phyloP scores from a whole-genome alignment of 106 monocot genomes.

The Platanthera guangdongensis region DNA sequence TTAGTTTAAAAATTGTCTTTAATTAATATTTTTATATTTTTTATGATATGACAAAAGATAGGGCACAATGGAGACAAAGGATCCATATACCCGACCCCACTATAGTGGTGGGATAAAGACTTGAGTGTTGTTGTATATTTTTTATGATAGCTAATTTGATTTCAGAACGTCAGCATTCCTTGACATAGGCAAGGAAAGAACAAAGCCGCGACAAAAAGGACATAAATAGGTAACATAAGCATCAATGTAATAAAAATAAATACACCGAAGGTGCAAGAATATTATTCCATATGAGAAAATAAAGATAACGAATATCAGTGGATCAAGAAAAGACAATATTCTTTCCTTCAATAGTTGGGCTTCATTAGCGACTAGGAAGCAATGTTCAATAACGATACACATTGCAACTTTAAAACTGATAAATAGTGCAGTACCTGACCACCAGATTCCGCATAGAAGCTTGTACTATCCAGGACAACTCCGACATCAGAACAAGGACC shows the following conservation, averaged over 20 bases:
- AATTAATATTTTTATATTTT: neutral
- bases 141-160: neutral
- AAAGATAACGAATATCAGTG: neutral
- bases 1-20: neutral
- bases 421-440: conserved; percentile 64
- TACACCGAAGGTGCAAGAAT: neutral
- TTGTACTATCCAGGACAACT: conserved; percentile 80
- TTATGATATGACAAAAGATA: too few relatives aligned
- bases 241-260: neutral
- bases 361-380: neutral
- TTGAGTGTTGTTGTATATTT: neutral
- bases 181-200: neutral
- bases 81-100: too few relatives aligned
- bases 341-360: neutral
- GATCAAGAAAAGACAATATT: neutral
- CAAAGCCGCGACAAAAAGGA: neutral
- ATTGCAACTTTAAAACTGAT: neutral
- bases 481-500: conserved; percentile 55
- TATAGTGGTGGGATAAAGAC: too few relatives aligned
- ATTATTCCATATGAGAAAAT: neutral
- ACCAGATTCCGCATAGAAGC: conserved; percentile 98
- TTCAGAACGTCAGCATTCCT: neutral
- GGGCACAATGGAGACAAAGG: too few relatives aligned
- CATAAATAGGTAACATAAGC: neutral
- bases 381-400: neutral